Conservation (phyloP, 202 grass and related monocot genomes). For the Hordeum pubiflorum region DNA sequence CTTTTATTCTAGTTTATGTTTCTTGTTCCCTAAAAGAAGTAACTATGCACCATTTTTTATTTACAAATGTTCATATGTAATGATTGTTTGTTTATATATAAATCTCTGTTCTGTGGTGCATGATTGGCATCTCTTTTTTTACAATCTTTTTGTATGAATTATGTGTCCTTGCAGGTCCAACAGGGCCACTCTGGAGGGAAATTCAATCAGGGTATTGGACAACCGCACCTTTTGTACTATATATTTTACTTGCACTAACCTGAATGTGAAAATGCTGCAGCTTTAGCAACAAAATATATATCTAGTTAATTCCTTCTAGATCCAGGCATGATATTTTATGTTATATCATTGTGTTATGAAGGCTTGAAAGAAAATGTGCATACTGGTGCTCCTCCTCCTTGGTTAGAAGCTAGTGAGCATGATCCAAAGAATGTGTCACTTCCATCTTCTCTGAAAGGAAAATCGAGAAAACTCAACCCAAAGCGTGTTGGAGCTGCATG, state of each 20-base stretch:
- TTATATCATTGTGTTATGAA: constrained; percentile 29
- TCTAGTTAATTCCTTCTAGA: neutral
- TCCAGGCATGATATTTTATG: constrained; percentile 16
- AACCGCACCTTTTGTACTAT: constrained; percentile 1
- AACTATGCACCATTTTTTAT: neutral
- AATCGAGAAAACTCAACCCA: constrained; percentile 68
- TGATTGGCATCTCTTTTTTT: neutral
- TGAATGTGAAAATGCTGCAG: neutral
- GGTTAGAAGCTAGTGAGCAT: constrained; percentile 59
- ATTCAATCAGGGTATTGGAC: constrained; percentile 47
- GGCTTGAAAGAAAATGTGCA: constrained; percentile 82
- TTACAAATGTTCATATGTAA: neutral
- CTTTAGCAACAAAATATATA: neutral
- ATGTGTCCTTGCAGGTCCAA: constrained; percentile 44
- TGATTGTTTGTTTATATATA: neutral
- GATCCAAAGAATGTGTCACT: constrained; percentile 21
- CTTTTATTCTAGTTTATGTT: neutral
- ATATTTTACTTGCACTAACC: constrained; percentile 2
- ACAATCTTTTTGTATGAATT: too few relatives aligned
- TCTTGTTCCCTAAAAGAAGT: constrained; percentile 7
- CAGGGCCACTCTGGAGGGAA: constrained; percentile 36
- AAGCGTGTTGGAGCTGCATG: constrained; percentile 91
- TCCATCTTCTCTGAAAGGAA: constrained; percentile 33
- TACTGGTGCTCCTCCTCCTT: constrained; percentile 70
- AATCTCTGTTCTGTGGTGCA: neutral